These are phyloP conservation scores for Neurospora sp. DNA, from an alignment of 495 filamentous ascomycete species.

Conservation along the genomic window DNA sequence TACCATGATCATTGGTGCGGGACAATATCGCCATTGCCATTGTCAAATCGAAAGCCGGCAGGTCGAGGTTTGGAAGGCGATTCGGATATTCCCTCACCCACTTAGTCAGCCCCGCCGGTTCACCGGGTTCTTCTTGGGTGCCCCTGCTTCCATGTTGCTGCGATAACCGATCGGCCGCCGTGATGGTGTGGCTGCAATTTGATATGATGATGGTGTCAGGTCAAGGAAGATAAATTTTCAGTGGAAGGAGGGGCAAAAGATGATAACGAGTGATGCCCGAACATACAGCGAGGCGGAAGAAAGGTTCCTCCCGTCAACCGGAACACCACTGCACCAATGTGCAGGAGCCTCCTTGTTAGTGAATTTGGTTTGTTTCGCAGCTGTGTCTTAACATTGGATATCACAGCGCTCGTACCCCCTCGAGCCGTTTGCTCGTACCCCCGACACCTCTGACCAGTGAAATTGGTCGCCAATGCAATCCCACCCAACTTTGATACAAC, in stretches of 20 bases:
- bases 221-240: background rate
- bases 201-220: background rate
- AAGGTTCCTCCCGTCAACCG: background rate
- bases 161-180: background rate
- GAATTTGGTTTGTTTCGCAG: background rate
- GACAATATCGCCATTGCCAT: background rate
- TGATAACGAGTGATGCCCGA: background rate
- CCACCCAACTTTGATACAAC: background rate
- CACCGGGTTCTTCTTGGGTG: background rate
- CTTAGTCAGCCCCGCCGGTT: background rate
- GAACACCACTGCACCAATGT: background rate
- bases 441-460: background rate
- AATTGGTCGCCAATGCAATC: background rate
- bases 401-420: no score
- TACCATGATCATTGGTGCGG: background rate
- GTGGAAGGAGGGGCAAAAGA: background rate
- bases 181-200: background rate
- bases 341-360: background rate
- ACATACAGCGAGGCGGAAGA: background rate
- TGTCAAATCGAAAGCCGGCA: background rate
- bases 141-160: background rate
- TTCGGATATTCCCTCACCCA: background rate
- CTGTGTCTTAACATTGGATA: background rate
- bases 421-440: no score
- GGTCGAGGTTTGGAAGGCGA: background rate